Evolutionary conservation across 768 basidiomycete species (phyloP).

Genomic region (Lentinula edodes): DNA sequence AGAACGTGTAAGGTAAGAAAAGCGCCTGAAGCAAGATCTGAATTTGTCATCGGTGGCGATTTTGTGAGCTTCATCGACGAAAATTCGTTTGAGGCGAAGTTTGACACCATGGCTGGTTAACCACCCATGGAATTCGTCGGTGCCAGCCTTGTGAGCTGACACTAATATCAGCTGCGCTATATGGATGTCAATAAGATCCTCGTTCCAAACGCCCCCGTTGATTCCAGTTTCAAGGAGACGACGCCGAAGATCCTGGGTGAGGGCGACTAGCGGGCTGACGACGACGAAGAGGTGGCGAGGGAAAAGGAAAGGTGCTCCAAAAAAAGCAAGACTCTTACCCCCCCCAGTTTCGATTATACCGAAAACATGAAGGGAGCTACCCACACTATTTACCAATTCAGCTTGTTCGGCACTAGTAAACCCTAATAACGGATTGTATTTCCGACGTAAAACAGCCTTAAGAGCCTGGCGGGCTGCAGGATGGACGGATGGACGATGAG

Average conservation of each 20-base stretch:
- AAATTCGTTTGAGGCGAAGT: neutral
- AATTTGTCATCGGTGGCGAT: neutral
- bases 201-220: neutral
- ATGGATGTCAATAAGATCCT: neutral
- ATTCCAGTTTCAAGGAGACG: neutral
- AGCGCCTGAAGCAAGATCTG: neutral
- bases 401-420: slow-evolving; percentile 1
- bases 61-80: slow-evolving; percentile 1
- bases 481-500: neutral
- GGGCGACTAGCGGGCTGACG: neutral
- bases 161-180: neutral
- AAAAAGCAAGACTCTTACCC: neutral
- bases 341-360: neutral
- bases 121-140: neutral
- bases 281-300: too few species aligned
- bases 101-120: neutral
- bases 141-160: neutral
- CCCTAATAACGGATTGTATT: neutral
- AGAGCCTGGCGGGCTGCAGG: neutral
- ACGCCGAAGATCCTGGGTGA: neutral
- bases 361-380: neutral
- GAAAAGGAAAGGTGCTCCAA: neutral
- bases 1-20: neutral
- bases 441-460: neutral
- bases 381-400: slow-evolving; percentile 3